phyloP scores from a whole-genome alignment of 768 basidiomycete species.

The Melanogaster broomeanus region DNA sequence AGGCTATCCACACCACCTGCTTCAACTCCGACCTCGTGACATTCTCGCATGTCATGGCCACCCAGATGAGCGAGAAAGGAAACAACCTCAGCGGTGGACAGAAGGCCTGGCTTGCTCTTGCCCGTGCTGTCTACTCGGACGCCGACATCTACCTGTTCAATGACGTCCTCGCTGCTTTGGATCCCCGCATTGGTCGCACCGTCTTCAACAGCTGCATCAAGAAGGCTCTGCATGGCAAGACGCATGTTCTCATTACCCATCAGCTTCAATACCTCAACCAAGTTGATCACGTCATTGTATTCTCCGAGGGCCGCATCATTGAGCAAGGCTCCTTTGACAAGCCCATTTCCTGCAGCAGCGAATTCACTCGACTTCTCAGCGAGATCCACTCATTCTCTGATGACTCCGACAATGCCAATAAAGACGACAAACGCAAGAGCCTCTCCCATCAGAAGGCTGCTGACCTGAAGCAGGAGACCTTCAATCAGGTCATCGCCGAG shows the following conservation, averaged over 20 bases:
- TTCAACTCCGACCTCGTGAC: constrained; percentile 31
- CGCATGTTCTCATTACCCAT: constrained; percentile 31
- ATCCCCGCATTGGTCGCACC: constrained; percentile 44
- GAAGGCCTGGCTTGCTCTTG: constrained; percentile 48
- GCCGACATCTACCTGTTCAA: constrained; percentile 46
- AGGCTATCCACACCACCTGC: constrained; percentile 27
- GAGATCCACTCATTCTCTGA: constrained; percentile 16
- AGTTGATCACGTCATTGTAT: constrained; percentile 48
- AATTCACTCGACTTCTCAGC: constrained; percentile 25
- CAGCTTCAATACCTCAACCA: constrained; percentile 33
- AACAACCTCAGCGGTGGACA: constrained; percentile 48
- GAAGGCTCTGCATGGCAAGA: constrained; percentile 22
- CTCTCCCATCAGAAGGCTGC: constrained; percentile 6
- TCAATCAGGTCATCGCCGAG: constrained; percentile 18
- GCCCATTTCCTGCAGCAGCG: constrained; percentile 31
- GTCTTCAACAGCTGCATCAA: constrained; percentile 30
- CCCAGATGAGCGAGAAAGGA: constrained; percentile 51
- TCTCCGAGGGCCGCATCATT: constrained; percentile 44
- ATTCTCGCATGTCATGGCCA: constrained; percentile 33
- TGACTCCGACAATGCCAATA: constrained; percentile 4
- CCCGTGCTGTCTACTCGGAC: constrained; percentile 46
- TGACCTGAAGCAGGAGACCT: constrained; percentile 9
- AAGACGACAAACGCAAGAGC: constrained; percentile 26
- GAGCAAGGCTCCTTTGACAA: constrained; percentile 47
- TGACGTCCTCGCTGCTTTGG: constrained; percentile 48